Conservation (phyloP, 176 grass and related monocot species). For the maize (Zea mays) region Zm-B73-REFERENCE-NAM-5.0 NC_050102.1:173187001-173187500, state of each 20-base stretch:
- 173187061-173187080: slow-evolving; percentile 88
- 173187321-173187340: slow-evolving; percentile 61
- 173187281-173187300: slow-evolving; percentile 88
- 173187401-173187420: slow-evolving; percentile 57
- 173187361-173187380: slow-evolving; percentile 63
- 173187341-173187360: slow-evolving; percentile 48
- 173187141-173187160: slow-evolving; percentile 42
- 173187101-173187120: slow-evolving; percentile 57
- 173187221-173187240: slow-evolving; percentile 34
- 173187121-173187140: slow-evolving; percentile 71
- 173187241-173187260: slow-evolving; percentile 78
- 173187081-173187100: slow-evolving; percentile 34
- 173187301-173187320: slow-evolving; percentile 64
- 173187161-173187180: slow-evolving; percentile 90
- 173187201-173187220: slow-evolving; percentile 42
- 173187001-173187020: slow-evolving; percentile 68
- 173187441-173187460: slow-evolving; percentile 78
- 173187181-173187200: slow-evolving; percentile 57
- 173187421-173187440: slow-evolving; percentile 65
- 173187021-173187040: slow-evolving; percentile 96
- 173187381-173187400: slow-evolving; percentile 89
- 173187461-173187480: slow-evolving; percentile 89
- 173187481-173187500: slow-evolving; percentile 77
- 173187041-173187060: slow-evolving; percentile 76
- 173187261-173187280: slow-evolving; percentile 94